Base-by-base conservation (phyloP, 139 green algal genomes). In the Closterium sp. region DNA sequence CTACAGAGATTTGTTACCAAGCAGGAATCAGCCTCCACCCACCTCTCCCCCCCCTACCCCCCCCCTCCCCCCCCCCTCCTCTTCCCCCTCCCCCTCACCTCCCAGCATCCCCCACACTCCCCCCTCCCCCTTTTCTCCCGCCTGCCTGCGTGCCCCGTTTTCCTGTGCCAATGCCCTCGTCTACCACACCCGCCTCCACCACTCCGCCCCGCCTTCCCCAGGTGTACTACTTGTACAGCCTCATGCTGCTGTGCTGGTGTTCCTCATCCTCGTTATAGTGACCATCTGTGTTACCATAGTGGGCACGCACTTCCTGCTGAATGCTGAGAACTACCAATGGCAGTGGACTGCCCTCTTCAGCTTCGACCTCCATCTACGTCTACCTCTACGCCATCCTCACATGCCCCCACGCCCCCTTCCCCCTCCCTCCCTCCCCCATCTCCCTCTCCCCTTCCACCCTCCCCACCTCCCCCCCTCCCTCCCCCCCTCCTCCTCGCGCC, bases 211-310 rank as follows among this genome's bases (percentile, higher is more conserved):
- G 19, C 33, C 16, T n/a, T n/a, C n/a, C n/a, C n/a, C 89, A 92
- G 89, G 89, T 99, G 12, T 99, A 99, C 95, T 99, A 98, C 84
- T 97, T 99, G 88, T 99, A 98, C 93, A 97, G 97, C 92, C 98
- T 99, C 96, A 97, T 99, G 95, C 95, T 98, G 89, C 96, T 99
- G 8, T 97, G 99, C 87, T 98, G 96, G 89, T 95, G n/a, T n/a
- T n/a, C n/a, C n/a, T n/a, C n/a, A n/a, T n/a, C n/a, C n/a, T n/a
- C n/a, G n/a, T n/a, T n/a, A n/a, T n/a, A n/a, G n/a, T n/a, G n/a
- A n/a, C n/a, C n/a, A n/a, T n/a, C n/a, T n/a, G n/a, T n/a, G n/a
- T 97, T 5, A 97, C 96, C 34, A 96, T 99, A 64, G 97, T 99
- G 66, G 97, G 95, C 84, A 98, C 97, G 6, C 99, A 99, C 95